phyloP scores from a whole-genome alignment of 177 flowering plant species.

The Vitis hybrid region DNA sequence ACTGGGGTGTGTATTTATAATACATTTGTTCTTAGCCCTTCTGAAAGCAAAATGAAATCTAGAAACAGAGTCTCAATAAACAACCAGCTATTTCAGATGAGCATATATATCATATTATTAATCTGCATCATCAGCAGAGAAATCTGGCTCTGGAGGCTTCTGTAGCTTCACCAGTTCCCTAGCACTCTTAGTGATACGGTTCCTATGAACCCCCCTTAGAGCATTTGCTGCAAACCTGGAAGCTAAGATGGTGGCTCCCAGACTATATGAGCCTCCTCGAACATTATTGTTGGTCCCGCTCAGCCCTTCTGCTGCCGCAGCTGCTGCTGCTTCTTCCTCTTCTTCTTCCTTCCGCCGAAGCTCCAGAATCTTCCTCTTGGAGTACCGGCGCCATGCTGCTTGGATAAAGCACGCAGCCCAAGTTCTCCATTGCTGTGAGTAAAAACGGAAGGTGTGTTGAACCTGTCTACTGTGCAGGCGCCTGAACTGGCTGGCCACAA shows the following conservation, averaged over 20 bases:
- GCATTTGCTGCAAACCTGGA: constrained; percentile 90
- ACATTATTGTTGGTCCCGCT: constrained; percentile 19
- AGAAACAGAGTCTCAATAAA: no score
- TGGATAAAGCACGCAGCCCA: constrained; percentile 99
- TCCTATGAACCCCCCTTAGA: constrained; percentile 79
- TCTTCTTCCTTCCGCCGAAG: constrained; percentile 56
- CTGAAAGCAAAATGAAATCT: no score
- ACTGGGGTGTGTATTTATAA: no score
- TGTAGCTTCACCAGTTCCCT: constrained; percentile 64
- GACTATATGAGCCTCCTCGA: constrained; percentile 53
- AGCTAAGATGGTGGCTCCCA: constrained; percentile 80
- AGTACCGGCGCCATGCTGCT: constrained; percentile 90
- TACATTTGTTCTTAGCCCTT: no score
- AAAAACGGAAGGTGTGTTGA: constrained; percentile 92
- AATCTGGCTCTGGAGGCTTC: constrained; percentile 94
- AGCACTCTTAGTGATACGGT: constrained; percentile 52
- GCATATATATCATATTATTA: constrained; percentile 7
- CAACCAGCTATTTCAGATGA: no score
- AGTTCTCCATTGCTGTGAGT: constrained; percentile 98
- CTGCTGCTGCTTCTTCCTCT: constrained; percentile 22
- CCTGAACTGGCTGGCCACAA: constrained; percentile 91
- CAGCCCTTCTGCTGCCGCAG: constrained; percentile 23
- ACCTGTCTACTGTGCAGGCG: constrained; percentile 95
- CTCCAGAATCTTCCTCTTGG: constrained; percentile 74
- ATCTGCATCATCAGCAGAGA: constrained; percentile 50